These are phyloP conservation scores for Lanmaoa rubissima DNA, from an alignment of 768 basidiomycete genomes.

Conservation along the genomic window DNA sequence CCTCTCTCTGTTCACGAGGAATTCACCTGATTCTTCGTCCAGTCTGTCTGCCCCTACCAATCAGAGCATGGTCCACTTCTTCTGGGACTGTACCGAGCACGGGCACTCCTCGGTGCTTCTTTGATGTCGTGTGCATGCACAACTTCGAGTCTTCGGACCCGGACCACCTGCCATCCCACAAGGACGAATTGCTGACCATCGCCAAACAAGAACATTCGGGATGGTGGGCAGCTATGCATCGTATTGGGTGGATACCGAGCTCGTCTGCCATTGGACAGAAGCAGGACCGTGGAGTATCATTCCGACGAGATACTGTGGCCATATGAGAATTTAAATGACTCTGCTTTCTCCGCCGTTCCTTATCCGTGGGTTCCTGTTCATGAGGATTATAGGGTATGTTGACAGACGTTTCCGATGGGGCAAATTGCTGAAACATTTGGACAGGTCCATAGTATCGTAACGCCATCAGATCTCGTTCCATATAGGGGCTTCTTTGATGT, in stretches of 20 bases:
- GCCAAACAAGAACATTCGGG: constrained; percentile 69
- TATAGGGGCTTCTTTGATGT: constrained; percentile 7
- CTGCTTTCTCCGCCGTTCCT: constrained; percentile 13
- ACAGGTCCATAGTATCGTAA: constrained; percentile 12
- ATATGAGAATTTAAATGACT: constrained; percentile 6
- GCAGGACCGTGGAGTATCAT: constrained; percentile 38
- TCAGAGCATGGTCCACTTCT: background rate
- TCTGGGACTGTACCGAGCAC: constrained; percentile 32
- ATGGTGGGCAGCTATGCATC: constrained; percentile 78
- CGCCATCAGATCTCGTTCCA: constrained; percentile 19
- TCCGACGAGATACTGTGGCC: constrained; percentile 44
- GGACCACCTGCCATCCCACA: constrained; percentile 58
- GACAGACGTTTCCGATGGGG: background rate
- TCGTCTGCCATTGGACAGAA: constrained; percentile 48
- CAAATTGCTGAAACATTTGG: constrained; percentile 7
- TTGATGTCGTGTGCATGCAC: constrained; percentile 56
- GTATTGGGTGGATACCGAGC: constrained; percentile 75
- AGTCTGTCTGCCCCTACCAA: constrained; percentile 16
- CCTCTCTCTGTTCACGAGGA: constrained; percentile 36
- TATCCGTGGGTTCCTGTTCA: constrained; percentile 22
- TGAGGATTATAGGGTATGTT: constrained; percentile 18
- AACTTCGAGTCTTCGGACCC: constrained; percentile 65
- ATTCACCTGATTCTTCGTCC: constrained; percentile 34
- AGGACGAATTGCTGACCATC: constrained; percentile 66
- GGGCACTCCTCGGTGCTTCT: constrained; percentile 32